A percentile compares a stretch with the other conserved stretches of the same genome.
Conservation (phyloP, 140 eudicot genomes). For the Ambrosia hybrid region DNA sequence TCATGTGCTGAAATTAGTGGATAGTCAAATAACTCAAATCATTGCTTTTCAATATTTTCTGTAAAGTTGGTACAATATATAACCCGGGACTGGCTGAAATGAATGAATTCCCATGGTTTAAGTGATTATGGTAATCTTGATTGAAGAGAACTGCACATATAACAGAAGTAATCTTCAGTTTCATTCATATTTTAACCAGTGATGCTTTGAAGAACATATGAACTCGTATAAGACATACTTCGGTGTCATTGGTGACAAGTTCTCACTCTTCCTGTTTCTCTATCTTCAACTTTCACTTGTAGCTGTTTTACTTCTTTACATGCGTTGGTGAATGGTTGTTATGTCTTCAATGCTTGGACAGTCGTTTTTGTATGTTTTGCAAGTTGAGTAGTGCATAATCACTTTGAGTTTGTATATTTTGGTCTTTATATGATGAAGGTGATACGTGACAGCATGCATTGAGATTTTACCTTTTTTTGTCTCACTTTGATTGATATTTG, state of each 20-base stretch:
- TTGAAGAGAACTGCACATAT: background rate
- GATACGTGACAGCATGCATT: slow-evolving; percentile 2
- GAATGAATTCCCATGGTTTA: no score
- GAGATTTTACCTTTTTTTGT: background rate
- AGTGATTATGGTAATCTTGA: slow-evolving; percentile 6
- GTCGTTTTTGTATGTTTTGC: no score
- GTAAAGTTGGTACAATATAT: background rate
- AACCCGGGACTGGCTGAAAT: no score
- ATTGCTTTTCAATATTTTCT: background rate
- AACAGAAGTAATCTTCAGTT: background rate
- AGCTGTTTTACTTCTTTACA: no score
- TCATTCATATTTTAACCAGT: background rate
- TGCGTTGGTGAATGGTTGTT: no score
- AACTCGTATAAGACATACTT: slow-evolving; percentile 6
- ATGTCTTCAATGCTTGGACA: no score
- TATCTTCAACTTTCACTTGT: slow-evolving; percentile 3
- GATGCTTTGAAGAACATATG: background rate
- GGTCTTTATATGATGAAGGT: no score
- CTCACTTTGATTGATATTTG: background rate
- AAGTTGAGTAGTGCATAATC: no score
- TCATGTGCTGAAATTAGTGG: background rate
- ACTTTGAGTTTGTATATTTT: background rate
- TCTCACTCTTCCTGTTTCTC: background rate
- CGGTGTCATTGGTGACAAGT: background rate
- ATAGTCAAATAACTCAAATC: background rate